phyloP scores from a whole-genome alignment of 202 grass and related monocot genomes.

The Saccharum hybrid region DNA sequence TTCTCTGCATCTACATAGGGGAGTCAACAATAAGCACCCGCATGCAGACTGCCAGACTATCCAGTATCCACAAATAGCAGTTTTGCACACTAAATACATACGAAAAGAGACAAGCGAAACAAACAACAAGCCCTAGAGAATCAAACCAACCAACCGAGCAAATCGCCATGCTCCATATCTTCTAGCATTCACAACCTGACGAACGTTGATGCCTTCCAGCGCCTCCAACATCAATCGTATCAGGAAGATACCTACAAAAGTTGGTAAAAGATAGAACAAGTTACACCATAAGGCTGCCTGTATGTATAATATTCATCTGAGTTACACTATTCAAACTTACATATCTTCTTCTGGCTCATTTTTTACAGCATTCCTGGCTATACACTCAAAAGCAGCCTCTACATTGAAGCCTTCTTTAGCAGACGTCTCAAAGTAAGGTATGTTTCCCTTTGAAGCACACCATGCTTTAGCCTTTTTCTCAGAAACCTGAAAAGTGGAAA shows the following conservation, averaged over 20 bases:
- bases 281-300: not conserved
- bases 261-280: not conserved
- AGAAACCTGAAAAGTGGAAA: constrained; percentile 63
- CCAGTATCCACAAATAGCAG: constrained; percentile 50
- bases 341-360: constrained; percentile 97
- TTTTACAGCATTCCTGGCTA: constrained; percentile 91
- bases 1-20: constrained; percentile 1
- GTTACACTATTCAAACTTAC: constrained; percentile 51
- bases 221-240: constrained; percentile 81
- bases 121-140: constrained; percentile 42
- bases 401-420: constrained; percentile 98
- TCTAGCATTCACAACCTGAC: constrained; percentile 92
- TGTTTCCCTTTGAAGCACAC: constrained; percentile 94
- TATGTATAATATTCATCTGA: not conserved
- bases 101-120: not conserved
- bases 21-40: constrained; percentile 31
- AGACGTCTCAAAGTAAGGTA: constrained; percentile 95
- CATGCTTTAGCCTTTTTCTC: constrained; percentile 91
- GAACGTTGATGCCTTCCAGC: constrained; percentile 71
- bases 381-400: constrained; percentile 86
- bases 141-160: constrained; percentile 32
- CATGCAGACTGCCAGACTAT: constrained; percentile 34
- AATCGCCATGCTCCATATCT: constrained; percentile 4
- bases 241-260: constrained; percentile 74
- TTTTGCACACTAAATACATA: constrained; percentile 49